phyloP scores from a whole-genome alignment of 2,329 filamentous ascomycete genomes.

The Didymella sp. region DNA sequence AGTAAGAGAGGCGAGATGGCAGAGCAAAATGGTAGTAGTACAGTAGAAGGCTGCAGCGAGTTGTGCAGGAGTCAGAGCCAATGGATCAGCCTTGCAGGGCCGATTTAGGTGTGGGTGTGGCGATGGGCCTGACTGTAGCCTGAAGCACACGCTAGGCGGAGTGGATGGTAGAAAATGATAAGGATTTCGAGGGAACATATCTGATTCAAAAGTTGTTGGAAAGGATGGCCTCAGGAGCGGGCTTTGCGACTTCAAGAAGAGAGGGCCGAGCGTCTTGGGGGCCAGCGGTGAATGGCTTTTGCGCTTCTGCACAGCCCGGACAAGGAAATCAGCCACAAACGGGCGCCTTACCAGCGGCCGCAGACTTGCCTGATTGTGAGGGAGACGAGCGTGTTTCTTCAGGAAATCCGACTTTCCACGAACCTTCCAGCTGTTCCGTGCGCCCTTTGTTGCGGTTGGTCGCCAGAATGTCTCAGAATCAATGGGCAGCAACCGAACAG shows the following conservation, averaged over 20 bases:
- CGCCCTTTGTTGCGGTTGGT: conserved; percentile 7
- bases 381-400: neutral
- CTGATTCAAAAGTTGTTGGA: conserved; percentile 20
- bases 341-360: conserved; percentile 10
- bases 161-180: neutral
- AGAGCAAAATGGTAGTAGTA: conserved; percentile 35
- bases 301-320: conserved; percentile 49
- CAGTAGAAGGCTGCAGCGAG: conserved; percentile 35
- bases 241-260: conserved; percentile 33
- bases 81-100: conserved; percentile 35
- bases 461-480: conserved; percentile 25
- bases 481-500: conserved; percentile 37
- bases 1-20: conserved; percentile 34
- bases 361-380: conserved; percentile 12
- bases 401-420: neutral
- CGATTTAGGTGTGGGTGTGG: conserved; percentile 35
- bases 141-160: conserved; percentile 24
- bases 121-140: conserved; percentile 41
- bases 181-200: conserved; percentile 9
- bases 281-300: conserved; percentile 38
- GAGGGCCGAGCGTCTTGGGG: conserved; percentile 30
- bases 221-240: conserved; percentile 34
- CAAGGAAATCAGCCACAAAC: conserved; percentile 13
- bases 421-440: conserved; percentile 7
- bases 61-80: conserved; percentile 31